phyloP scores from a whole-genome alignment of 345 rosid genomes.

The Dimocarpus longan region DNA sequence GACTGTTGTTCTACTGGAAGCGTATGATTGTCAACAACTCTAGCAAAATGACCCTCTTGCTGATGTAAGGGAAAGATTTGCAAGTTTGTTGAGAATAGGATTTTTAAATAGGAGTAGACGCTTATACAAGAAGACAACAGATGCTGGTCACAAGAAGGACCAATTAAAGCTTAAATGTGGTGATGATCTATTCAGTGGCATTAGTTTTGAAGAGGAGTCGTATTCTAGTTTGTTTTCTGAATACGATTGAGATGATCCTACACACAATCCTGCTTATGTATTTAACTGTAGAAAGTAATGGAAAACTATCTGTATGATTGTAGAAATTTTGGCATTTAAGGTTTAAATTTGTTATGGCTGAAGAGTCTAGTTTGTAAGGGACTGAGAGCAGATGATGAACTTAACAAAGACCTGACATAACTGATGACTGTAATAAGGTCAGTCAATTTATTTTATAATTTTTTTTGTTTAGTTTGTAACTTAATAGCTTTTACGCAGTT shows the following conservation, averaged over 20 bases:
- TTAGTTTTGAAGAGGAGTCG: constrained; percentile 37
- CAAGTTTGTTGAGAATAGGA: constrained; percentile 58
- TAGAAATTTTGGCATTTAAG: not conserved
- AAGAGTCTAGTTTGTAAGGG: not conserved
- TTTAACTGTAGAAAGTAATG: not conserved
- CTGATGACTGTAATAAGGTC: not conserved
- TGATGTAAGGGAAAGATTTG: constrained; percentile 48
- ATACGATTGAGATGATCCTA: constrained; percentile 35
- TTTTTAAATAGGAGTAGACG: constrained; percentile 69
- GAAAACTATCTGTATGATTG: not conserved
- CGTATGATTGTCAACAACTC: constrained; percentile 54
- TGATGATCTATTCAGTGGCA: not conserved
- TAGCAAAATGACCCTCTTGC: constrained; percentile 59
- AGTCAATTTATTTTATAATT: not conserved
- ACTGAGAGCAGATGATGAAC: not conserved
- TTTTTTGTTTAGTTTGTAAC: not conserved
- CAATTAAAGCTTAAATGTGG: constrained; percentile 5
- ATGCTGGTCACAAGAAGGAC: constrained; percentile 16
- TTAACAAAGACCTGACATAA: not conserved
- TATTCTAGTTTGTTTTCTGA: constrained; percentile 33
- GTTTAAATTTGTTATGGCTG: not conserved
- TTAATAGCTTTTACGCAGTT: no score
- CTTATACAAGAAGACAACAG: constrained; percentile 36
- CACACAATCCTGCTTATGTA: constrained; percentile 14
- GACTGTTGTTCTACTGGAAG: constrained; percentile 80